Conservation (phyloP, 192 early-diverging fungal genomes). For the Gryganskiella cystojenkinii region DNA sequence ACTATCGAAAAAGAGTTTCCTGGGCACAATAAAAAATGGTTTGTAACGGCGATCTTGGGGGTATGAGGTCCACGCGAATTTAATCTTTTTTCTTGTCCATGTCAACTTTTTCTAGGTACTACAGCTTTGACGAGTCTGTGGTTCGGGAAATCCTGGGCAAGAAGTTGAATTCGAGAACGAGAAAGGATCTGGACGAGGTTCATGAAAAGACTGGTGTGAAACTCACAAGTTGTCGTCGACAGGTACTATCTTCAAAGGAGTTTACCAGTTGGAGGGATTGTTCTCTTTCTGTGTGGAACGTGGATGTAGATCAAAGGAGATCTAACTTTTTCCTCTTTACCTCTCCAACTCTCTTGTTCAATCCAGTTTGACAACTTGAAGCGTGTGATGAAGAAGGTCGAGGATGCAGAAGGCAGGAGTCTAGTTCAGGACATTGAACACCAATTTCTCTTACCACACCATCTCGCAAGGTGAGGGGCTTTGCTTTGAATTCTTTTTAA, state of each 20-base stretch:
- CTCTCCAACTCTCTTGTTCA: background rate
- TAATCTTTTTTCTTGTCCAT: background rate
- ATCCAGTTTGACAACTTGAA: constrained; percentile 58
- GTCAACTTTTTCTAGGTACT: constrained; percentile 33
- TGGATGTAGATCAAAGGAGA: no score
- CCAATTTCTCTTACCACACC: constrained; percentile 40
- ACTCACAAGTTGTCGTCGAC: constrained; percentile 53
- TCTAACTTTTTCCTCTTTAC: background rate
- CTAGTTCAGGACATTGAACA: constrained; percentile 49
- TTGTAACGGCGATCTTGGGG: background rate
- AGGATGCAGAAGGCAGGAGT: constrained; percentile 53
- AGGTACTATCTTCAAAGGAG: no score
- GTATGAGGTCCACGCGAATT: no score
- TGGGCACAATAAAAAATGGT: background rate
- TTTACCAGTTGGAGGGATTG: no score
- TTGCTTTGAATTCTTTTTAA: background rate
- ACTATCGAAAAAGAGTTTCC: background rate
- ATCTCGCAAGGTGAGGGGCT: constrained; percentile 52
- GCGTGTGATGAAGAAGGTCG: constrained; percentile 54
- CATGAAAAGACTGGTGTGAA: constrained; percentile 48
- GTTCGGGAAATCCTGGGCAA: constrained; percentile 58
- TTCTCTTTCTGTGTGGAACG: no score
- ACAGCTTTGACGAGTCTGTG: constrained; percentile 57
- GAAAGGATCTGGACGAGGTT: constrained; percentile 58
- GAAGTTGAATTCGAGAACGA: constrained; percentile 54